Base-by-base conservation (phyloP, 352 stramenopile genomes). In the Plasmopara halstedii region DNA sequence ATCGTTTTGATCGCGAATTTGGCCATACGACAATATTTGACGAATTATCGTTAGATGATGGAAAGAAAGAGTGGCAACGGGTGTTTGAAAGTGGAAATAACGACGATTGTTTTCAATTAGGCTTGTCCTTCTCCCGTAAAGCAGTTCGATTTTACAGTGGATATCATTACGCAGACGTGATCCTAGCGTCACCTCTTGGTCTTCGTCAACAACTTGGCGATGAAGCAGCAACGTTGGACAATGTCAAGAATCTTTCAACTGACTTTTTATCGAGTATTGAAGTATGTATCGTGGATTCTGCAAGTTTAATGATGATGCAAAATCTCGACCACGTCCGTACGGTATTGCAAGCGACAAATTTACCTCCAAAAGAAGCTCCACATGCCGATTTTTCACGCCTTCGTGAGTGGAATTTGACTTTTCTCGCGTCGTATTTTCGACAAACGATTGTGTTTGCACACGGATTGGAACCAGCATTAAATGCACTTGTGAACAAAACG, bases 51-150 rank as follows among this genome's bases (percentile, higher is more conserved):
- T 45, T 63, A 3, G 58, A 67, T 6, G 50, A 66, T 15, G 61
- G 51, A 11, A 50, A 70, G 35, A 84, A 84, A 37, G 74, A 84
- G 46, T 90, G 79, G 79, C 76, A 88, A 49, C 62, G 71, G 13
- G 73, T 90, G 18, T 88, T 90, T 26, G 44, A 59, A 6, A 56
- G 72, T 6, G 79, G 79, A 29, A 88, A 90, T 56, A 87, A 86
- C 45, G 79, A 90, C 56, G 79, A 90, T 61, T 82, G 64, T 39
- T 90, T 90, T 53, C 79, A 90, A 46, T 58, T 88, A 23, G 79
- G 79, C 0, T 36, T 90, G 19, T 83, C 76, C 3, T 69, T 90
- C 23, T 80, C 79, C 2, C 67, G 79, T 14, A 83, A 79, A 32
- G 56, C 59, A 2, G 46, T 90, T 35, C 74, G 73, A 3, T 86